These are phyloP conservation scores for Sordariomycetes sp. DNA, from an alignment of 2,329 filamentous ascomycete species.

Conservation along the genomic window DNA sequence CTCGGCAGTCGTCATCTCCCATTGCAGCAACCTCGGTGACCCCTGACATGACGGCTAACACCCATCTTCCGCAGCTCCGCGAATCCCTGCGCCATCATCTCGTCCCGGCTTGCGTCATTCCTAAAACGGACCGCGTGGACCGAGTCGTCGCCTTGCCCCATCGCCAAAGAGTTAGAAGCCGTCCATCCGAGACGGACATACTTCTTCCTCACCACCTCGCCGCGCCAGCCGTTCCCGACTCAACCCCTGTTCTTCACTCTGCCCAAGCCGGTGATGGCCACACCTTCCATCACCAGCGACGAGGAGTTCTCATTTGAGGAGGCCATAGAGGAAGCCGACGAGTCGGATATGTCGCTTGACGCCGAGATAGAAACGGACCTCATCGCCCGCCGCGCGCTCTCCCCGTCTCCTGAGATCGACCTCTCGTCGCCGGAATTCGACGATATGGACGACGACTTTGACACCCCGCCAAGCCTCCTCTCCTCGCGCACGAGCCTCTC, in stretches of 20 bases:
- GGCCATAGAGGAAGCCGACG: constrained; percentile 6
- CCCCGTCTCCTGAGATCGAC: constrained; percentile 88
- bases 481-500: constrained; percentile 38
- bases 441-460: constrained; percentile 50
- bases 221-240: constrained; percentile 70
- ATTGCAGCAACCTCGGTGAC: not conserved
- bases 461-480: constrained; percentile 52
- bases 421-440: constrained; percentile 81
- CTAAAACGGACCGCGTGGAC: constrained; percentile 80
- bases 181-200: constrained; percentile 92
- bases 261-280: constrained; percentile 25
- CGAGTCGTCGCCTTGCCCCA: constrained; percentile 66
- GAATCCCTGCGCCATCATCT: constrained; percentile 91
- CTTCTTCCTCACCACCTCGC: constrained; percentile 87
- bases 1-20: not conserved
- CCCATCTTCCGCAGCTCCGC: constrained; percentile 58
- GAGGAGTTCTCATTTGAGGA: constrained; percentile 12
- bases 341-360: constrained; percentile 10
- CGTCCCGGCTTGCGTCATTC: constrained; percentile 80
- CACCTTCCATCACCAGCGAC: constrained; percentile 30
- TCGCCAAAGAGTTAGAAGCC: constrained; percentile 86
- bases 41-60: constrained; percentile 1
- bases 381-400: constrained; percentile 61
- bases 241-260: constrained; percentile 2
- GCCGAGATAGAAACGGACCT: constrained; percentile 53